Evolutionary conservation across 768 basidiomycete genomes (phyloP).

Genomic region (Suillus occidentalis): DNA sequence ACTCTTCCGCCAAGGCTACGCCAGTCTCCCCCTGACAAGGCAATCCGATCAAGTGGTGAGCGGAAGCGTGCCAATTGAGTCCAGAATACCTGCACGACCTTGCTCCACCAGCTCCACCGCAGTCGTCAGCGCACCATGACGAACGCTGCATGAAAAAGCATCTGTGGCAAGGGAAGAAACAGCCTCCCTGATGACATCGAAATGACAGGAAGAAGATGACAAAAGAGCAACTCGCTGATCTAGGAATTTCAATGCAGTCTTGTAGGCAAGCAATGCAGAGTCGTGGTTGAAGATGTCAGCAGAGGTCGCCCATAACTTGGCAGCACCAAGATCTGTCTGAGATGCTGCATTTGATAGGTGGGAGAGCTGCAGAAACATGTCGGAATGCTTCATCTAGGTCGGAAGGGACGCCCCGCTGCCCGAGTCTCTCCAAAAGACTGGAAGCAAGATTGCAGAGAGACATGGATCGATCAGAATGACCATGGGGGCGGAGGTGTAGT

Average conservation of each 20-base stretch:
- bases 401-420: neutral
- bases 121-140: slow-evolving; percentile 12
- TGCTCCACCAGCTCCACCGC: slow-evolving; percentile 38
- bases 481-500: neutral
- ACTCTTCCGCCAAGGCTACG: slow-evolving; percentile 21
- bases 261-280: slow-evolving; percentile 1
- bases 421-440: slow-evolving; percentile 7
- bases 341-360: neutral
- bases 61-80: slow-evolving; percentile 26
- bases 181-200: neutral
- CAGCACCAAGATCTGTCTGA: neutral
- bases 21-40: slow-evolving; percentile 12
- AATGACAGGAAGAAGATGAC: neutral
- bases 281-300: neutral
- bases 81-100: slow-evolving; percentile 30
- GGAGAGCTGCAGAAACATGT: neutral
- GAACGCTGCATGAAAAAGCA: slow-evolving; percentile 28
- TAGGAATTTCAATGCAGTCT: slow-evolving; percentile 4
- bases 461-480: neutral
- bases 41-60: slow-evolving; percentile 14
- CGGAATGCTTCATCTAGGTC: neutral
- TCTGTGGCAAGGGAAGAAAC: slow-evolving; percentile 17
- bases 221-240: neutral
- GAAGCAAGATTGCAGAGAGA: slow-evolving; percentile 16
- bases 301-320: neutral